Evolutionary conservation across 2,329 filamentous ascomycete genomes (phyloP), one percentile per base, ranked within the genome.

Genomic region (Trichophyton verrucosum): DNA sequence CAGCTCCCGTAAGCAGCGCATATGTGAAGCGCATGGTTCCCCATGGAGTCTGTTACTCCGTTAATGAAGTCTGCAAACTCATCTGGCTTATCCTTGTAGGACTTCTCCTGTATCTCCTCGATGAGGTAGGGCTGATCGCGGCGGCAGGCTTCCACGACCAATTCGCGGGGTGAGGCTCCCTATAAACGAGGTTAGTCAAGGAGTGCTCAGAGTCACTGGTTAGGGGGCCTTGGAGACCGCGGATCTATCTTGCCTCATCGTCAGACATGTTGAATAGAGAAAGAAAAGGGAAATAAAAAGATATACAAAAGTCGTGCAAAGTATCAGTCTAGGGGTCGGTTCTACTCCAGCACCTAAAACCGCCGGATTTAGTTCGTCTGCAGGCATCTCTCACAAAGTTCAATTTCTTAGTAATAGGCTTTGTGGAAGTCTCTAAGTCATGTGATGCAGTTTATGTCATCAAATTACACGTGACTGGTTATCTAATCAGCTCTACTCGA

Each of bases 41-140:
- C 94, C 76, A 96, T 81, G 9, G 91, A 85, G 68, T 94, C 91
- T 53, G 84, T 88, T 58, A 91, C 89, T 56, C 83, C 82, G 79
- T 99, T 99, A 72, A 99, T 84, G 66, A 95, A 85, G 58, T 82
- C 74, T 38, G 91, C 85, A 63, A 89, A 84, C 68, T 88, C 80
- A 60, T 80, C 75, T 6, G 77, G 71, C 60, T 86, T 84, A 62
- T 77, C 75, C 65, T 82, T 82, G 70, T 83, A 77, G 65, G 77
- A 76, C 47, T 81, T 76, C 17, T 61, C 40, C 66, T 96, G 80
- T 61, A 91, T 82, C 68, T 94, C 86, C 68, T 82, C 77, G 61
- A 97, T 84, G 63, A 97, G 84, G 60, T 92, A 86, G 66, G 86
- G 86, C 76, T 97, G 96, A 81, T 97, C 92, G 70, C 91, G 84